These are phyloP conservation scores for Pichia deserticola DNA, from an alignment of 805 yeast species.

Conservation along the genomic window DNA sequence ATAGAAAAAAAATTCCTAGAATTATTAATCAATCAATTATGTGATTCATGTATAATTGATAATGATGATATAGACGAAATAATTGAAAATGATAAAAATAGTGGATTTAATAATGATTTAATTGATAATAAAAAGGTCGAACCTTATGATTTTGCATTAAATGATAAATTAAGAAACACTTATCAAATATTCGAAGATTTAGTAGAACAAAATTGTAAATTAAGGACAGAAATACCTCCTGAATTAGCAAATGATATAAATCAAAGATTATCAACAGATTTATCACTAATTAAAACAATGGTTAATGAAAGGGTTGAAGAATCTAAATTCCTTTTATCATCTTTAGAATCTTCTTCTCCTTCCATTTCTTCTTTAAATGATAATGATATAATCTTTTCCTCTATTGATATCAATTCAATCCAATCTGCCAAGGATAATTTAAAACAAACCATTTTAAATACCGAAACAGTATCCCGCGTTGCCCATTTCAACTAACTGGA, in stretches of 20 bases:
- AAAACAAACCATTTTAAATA: neutral
- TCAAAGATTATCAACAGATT: neutral
- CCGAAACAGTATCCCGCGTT: slow-evolving; percentile 3
- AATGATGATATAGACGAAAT: neutral
- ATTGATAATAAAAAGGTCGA: slow-evolving; percentile 39
- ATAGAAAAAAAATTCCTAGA: neutral
- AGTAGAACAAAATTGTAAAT: slow-evolving; percentile 32
- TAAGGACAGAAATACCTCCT: neutral
- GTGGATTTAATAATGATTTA: no score
- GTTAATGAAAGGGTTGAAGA: neutral
- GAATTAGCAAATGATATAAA: neutral
- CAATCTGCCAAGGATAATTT: neutral
- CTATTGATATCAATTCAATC: neutral
- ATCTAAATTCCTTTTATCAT: no score
- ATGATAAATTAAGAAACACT: slow-evolving; percentile 31
- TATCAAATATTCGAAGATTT: slow-evolving; percentile 11
- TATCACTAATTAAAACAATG: neutral
- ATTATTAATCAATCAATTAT: neutral
- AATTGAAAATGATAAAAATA: slow-evolving; percentile 5
- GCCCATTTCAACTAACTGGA: neutral
- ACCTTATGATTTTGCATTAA: slow-evolving; percentile 62
- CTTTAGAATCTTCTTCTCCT: no score
- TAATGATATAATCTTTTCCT: no score
- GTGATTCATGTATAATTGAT: neutral
- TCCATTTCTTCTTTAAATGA: no score